Conservation (phyloP, 257 asterid species). For the Ajuga chamaepitys region DNA sequence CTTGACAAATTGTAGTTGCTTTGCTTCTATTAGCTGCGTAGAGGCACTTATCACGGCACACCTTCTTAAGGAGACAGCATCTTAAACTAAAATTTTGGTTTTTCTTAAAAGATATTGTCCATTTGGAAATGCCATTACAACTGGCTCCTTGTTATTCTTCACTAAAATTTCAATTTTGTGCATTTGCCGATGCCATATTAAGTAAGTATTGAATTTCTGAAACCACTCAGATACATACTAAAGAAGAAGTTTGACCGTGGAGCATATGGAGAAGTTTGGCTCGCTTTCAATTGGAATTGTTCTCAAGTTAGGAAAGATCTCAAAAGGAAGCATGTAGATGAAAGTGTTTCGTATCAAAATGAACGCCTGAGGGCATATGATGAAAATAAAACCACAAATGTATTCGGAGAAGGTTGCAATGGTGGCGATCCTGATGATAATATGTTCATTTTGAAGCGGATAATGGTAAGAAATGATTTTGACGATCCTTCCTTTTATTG, state of each 20-base stretch:
- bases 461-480: slow-evolving; percentile 56
- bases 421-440: slow-evolving; percentile 36
- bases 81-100: neutral
- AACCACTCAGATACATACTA: slow-evolving; percentile 58
- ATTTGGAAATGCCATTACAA: neutral
- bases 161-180: neutral
- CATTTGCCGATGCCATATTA: neutral
- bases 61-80: neutral
- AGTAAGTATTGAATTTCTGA: neutral
- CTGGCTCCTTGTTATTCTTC: neutral
- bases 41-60: neutral
- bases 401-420: slow-evolving; percentile 36
- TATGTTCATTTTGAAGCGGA: slow-evolving; percentile 89
- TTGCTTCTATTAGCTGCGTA: neutral
- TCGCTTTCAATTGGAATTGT: slow-evolving; percentile 92
- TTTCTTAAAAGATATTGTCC: neutral
- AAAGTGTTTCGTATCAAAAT: slow-evolving; percentile 19
- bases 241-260: slow-evolving; percentile 97
- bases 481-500: neutral
- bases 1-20: neutral
- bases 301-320: slow-evolving; percentile 46
- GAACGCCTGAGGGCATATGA: slow-evolving; percentile 30
- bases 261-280: slow-evolving; percentile 99
- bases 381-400: slow-evolving; percentile 25
- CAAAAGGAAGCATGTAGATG: slow-evolving; percentile 27